A percentile compares a stretch with the other conserved stretches of the same genome.
Conservation (phyloP, 441 rosid species). For the Syzygium syzygioides region DNA sequence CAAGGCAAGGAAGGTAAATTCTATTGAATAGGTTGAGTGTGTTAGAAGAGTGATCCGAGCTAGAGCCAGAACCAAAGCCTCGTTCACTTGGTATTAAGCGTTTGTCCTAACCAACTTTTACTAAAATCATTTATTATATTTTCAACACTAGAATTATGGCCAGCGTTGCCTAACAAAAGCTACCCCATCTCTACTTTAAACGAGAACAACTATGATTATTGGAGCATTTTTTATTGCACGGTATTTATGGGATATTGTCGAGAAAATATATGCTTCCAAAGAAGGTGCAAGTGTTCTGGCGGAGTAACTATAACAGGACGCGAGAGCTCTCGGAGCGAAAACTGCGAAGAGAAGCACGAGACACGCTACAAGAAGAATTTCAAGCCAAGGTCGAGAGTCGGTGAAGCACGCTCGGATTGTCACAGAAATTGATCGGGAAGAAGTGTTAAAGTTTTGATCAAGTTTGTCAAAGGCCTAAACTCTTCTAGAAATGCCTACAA, state of each 20-base stretch:
- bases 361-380: neutral
- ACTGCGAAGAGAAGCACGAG: neutral
- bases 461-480: neutral
- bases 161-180: neutral
- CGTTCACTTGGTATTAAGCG: neutral
- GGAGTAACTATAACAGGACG: neutral
- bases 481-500: neutral
- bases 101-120: neutral
- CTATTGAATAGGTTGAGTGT: too few species aligned
- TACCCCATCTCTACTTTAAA: neutral
- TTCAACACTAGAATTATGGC: neutral
- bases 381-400: neutral
- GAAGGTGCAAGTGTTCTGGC: neutral
- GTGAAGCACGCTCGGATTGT: fast-evolving
- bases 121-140: neutral
- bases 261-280: neutral
- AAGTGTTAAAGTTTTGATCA: neutral
- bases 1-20: too few species aligned
- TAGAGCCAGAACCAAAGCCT: neutral
- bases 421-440: neutral
- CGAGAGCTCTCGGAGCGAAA: neutral
- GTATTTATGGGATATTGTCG: neutral
- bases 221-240: neutral
- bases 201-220: neutral
- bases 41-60: neutral